A percentile compares a stretch with the other conserved stretches of the same genome.
These are phyloP conservation scores for Fraxinus excelsior DNA, from an alignment of 257 asterid species.

Conservation along the genomic window DNA sequence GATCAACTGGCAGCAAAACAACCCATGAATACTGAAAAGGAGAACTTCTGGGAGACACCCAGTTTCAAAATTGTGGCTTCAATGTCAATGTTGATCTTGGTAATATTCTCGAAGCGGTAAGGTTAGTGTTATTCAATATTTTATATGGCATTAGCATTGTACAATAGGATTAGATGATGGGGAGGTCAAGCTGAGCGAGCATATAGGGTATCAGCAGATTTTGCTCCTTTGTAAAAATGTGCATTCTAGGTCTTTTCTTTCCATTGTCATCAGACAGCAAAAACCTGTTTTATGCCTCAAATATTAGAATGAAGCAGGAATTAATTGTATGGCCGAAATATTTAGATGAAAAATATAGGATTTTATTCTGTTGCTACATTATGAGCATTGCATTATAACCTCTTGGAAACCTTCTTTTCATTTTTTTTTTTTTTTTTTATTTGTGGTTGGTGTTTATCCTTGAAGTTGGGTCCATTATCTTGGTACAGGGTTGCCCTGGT, in stretches of 20 bases:
- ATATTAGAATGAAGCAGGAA: background rate
- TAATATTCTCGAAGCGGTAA: conserved; percentile 73
- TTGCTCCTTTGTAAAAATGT: background rate
- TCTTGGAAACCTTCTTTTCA: background rate
- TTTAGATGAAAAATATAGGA: background rate
- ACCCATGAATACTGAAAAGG: conserved; percentile 44
- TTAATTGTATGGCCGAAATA: conserved; percentile 13
- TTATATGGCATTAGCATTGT: conserved; percentile 28
- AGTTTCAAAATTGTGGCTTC: conserved; percentile 82
- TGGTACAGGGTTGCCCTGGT: too few relatives aligned
- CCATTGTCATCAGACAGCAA: conserved; percentile 7
- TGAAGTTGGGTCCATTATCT: background rate
- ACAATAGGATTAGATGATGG: conserved; percentile 32
- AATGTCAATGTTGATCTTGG: conserved; percentile 82
- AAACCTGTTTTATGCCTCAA: background rate
- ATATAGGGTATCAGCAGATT: conserved; percentile 13
- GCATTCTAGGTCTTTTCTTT: conserved; percentile 5
- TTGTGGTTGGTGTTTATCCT: background rate
- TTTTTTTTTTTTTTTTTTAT: background rate
- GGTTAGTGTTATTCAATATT: background rate
- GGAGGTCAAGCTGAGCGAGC: conserved; percentile 29
- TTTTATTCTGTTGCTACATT: background rate
- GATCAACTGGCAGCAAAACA: conserved; percentile 66
- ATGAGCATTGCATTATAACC: background rate
- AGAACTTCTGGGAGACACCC: conserved; percentile 74